Evolutionary conservation across 208 protist genomes (phyloP).

Genomic region (Crithidia mellificae): DNA sequence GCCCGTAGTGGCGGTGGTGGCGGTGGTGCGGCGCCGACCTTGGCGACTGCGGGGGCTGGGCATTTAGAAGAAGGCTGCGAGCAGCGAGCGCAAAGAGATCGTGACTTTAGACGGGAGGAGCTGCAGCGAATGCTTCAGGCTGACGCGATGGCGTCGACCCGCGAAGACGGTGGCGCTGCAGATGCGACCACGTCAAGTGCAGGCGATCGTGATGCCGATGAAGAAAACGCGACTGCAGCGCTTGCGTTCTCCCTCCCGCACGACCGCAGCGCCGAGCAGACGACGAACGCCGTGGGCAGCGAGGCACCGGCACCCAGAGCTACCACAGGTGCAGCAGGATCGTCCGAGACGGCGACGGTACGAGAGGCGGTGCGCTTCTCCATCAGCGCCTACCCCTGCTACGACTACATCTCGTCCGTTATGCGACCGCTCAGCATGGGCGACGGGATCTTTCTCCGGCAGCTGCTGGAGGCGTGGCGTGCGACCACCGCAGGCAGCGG

Average conservation of each 20-base stretch:
- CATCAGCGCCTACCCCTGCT: slow-evolving; percentile 14
- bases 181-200: not conserved
- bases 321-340: too few relatives aligned
- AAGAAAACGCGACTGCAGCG: too few relatives aligned
- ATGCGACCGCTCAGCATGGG: slow-evolving; percentile 34
- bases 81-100: not conserved
- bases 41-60: too few relatives aligned
- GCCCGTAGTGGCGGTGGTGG: too few relatives aligned
- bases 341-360: too few relatives aligned
- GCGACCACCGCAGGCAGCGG: slow-evolving; percentile 4
- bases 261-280: not conserved
- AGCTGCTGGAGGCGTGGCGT: slow-evolving; percentile 38
- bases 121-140: not conserved
- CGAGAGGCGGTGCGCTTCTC: slow-evolving; percentile 5
- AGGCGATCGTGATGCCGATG: not conserved
- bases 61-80: too few relatives aligned
- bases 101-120: not conserved
- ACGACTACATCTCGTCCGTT: slow-evolving; percentile 26
- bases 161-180: not conserved
- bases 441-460: slow-evolving; percentile 31
- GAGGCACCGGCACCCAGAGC: too few relatives aligned
- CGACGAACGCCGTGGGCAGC: too few relatives aligned
- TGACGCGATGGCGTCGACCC: not conserved
- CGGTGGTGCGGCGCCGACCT: too few relatives aligned
- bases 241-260: too few relatives aligned